Evolutionary conservation across 306 rosid genomes (phyloP).

Genomic region (Prunus mume): DNA sequence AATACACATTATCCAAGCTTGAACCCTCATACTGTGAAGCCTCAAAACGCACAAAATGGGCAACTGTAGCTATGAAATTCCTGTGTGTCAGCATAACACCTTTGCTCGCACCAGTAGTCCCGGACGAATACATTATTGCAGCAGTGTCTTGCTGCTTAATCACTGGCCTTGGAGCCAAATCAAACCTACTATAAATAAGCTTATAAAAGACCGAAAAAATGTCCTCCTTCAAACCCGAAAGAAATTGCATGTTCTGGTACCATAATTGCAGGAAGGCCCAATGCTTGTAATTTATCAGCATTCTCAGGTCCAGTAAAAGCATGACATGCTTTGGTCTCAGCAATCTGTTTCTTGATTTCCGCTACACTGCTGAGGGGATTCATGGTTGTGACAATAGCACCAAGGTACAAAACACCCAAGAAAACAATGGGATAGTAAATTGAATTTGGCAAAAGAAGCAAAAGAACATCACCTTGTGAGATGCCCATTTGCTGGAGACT

Average conservation of each 20-base stretch:
- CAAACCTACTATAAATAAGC: slow-evolving; percentile 38
- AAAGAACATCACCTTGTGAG: slow-evolving; percentile 60
- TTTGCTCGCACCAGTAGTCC: slow-evolving; percentile 82
- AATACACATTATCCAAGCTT: slow-evolving; percentile 48
- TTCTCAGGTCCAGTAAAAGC: slow-evolving; percentile 47
- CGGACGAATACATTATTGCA: slow-evolving; percentile 74
- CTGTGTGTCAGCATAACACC: slow-evolving; percentile 69
- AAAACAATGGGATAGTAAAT: slow-evolving; percentile 64
- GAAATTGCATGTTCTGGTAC: slow-evolving; percentile 52
- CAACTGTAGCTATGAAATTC: slow-evolving; percentile 59
- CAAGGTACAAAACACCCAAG: slow-evolving; percentile 49
- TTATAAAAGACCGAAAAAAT: slow-evolving; percentile 35
- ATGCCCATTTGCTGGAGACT: slow-evolving; percentile 60
- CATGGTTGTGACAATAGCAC: slow-evolving; percentile 67
- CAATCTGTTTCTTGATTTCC: slow-evolving; percentile 55
- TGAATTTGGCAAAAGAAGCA: slow-evolving; percentile 71
- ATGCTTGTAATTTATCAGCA: slow-evolving; percentile 31
- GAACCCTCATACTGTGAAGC: slow-evolving; percentile 66
- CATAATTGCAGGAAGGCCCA: slow-evolving; percentile 45
- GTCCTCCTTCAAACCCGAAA: slow-evolving; percentile 17
- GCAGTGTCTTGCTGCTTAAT: slow-evolving; percentile 75
- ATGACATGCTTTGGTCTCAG: slow-evolving; percentile 45
- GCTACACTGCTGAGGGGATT: slow-evolving; percentile 56
- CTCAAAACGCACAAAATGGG: slow-evolving; percentile 66
- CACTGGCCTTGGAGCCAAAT: slow-evolving; percentile 42